These are phyloP conservation scores for Aureobasidium sp. DNA, from an alignment of 2,329 filamentous ascomycete genomes.

Conservation along the genomic window DNA sequence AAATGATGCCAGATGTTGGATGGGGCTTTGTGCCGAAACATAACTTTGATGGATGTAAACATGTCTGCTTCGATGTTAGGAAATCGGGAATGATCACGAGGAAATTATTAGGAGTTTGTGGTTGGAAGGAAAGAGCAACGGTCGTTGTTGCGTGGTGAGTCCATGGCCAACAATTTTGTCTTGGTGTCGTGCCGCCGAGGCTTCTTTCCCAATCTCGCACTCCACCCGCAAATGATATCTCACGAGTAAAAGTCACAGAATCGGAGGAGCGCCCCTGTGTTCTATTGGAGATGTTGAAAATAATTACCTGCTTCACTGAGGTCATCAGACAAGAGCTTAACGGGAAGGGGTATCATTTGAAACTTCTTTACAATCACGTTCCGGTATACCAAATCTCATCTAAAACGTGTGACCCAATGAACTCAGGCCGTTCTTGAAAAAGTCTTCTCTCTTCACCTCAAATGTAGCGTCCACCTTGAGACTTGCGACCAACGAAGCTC, in stretches of 20 bases:
- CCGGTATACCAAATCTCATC: background rate
- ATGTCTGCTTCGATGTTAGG: too few relatives aligned
- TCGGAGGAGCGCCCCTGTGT: too few relatives aligned
- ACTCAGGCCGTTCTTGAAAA: slow-evolving; percentile 55
- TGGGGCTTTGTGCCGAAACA: too few relatives aligned
- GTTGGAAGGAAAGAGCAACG: too few relatives aligned
- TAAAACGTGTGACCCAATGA: background rate
- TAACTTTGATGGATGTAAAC: too few relatives aligned
- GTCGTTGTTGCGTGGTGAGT: too few relatives aligned
- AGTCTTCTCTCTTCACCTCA: slow-evolving; percentile 64
- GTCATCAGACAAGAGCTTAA: background rate
- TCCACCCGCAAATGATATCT: too few relatives aligned
- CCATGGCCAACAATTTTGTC: background rate
- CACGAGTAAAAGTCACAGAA: too few relatives aligned
- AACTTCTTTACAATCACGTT: background rate
- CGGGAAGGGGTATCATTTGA: background rate
- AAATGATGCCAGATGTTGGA: background rate
- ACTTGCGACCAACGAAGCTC: slow-evolving; percentile 63
- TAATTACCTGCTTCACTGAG: background rate
- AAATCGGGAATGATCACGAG: too few relatives aligned
- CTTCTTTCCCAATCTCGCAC: too few relatives aligned
- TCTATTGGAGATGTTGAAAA: background rate
- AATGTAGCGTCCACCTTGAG: slow-evolving; percentile 63
- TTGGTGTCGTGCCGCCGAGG: background rate
- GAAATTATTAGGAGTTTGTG: too few relatives aligned